Percentiles rank a stretch among this genome's conserved stretches.
Evolutionary conservation across 2,329 filamentous ascomycete species (phyloP).

Genomic region (Corniculantispora saksenae): DNA sequence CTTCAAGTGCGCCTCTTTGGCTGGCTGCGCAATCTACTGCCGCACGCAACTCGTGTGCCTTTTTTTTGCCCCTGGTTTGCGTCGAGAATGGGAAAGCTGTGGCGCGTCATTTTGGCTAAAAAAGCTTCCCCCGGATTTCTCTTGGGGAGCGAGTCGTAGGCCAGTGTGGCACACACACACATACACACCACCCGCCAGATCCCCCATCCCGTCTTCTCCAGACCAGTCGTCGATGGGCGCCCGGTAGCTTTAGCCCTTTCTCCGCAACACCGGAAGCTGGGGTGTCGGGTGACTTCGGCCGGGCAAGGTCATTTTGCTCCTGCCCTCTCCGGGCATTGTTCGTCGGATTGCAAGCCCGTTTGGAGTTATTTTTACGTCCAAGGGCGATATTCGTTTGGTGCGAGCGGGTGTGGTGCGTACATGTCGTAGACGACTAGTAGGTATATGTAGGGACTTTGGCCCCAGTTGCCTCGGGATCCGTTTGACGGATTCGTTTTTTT

Average conservation of each 20-base stretch:
- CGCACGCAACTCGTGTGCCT: not conserved
- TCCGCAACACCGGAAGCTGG: slow-evolving; percentile 14
- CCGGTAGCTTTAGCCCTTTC: not conserved
- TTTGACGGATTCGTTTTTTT: not conserved
- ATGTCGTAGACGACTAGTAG: not conserved
- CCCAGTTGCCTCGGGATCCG: not conserved
- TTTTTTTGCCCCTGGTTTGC: not conserved
- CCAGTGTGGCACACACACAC: not conserved
- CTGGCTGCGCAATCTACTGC: too few species aligned
- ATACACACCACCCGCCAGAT: not conserved
- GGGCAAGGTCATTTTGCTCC: not conserved
- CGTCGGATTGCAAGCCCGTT: slow-evolving; percentile 6
- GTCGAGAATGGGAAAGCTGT: not conserved
- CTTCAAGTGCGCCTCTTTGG: too few species aligned
- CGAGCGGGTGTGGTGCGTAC: not conserved
- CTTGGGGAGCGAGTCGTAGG: not conserved
- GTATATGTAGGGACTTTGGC: slow-evolving; percentile 10
- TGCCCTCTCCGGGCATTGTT: slow-evolving; percentile 14
- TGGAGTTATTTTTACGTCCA: not conserved
- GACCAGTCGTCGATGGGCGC: slow-evolving; percentile 14
- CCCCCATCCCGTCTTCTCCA: slow-evolving; percentile 12
- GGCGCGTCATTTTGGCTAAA: not conserved
- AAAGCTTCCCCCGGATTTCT: slow-evolving; percentile 13
- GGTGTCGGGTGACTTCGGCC: slow-evolving; percentile 18
- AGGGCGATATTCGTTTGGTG: slow-evolving; percentile 1